Conservation (phyloP, 345 rosid species). For the Sisymbrium irio region DNA sequence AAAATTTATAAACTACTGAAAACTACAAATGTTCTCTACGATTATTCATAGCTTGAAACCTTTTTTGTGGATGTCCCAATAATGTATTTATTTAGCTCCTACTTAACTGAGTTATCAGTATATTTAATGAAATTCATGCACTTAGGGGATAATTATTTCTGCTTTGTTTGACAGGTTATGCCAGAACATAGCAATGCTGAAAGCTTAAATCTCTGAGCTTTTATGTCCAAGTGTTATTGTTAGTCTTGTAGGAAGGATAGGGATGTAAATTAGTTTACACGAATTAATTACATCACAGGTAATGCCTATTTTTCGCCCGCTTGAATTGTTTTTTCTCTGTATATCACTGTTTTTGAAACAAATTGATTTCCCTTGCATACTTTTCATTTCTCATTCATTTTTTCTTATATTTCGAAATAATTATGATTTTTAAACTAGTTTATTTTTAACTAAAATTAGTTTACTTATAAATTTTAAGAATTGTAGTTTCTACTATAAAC, state of each 20-base stretch:
- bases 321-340: too few relatives aligned
- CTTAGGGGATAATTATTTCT: slow-evolving; percentile 13
- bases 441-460: too few relatives aligned
- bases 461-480: too few relatives aligned
- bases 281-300: slow-evolving; percentile 73
- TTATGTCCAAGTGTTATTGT: slow-evolving; percentile 68
- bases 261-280: slow-evolving; percentile 49
- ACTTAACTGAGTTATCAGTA: background rate
- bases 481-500: too few relatives aligned
- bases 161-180: slow-evolving; percentile 60
- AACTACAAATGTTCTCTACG: too few relatives aligned
- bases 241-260: slow-evolving; percentile 66
- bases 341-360: too few relatives aligned
- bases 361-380: too few relatives aligned
- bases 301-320: background rate
- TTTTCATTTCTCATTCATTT: too few relatives aligned
- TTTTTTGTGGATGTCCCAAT: slow-evolving; percentile 69
- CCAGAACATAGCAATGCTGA: slow-evolving; percentile 73
- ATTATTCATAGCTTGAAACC: too few relatives aligned
- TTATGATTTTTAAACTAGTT: too few relatives aligned
- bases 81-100: slow-evolving; percentile 46
- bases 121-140: background rate
- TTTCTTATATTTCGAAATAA: too few relatives aligned
- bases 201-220: slow-evolving; percentile 91
- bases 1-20: too few relatives aligned